Evolutionary conservation across 352 stramenopile species (phyloP).

Genomic region (Globisporangium mamillatum): DNA sequence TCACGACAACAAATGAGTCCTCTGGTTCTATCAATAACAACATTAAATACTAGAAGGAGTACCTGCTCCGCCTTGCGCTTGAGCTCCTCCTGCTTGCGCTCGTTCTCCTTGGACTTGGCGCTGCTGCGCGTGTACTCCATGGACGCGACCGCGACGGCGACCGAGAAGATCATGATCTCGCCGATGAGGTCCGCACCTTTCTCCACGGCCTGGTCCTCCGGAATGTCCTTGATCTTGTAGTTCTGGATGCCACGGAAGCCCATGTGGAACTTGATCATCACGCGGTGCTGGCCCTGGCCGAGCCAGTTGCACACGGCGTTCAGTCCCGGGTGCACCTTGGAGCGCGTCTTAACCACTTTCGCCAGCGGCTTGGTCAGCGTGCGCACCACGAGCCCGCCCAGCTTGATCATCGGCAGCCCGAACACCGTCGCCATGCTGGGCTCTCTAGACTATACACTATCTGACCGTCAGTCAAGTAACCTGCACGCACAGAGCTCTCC

Average conservation of each 20-base stretch:
- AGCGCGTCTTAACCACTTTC: slow-evolving; percentile 88
- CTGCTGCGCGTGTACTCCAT: slow-evolving; percentile 76
- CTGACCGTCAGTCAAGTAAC: background rate
- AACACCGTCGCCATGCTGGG: slow-evolving; percentile 25
- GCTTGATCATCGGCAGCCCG: slow-evolving; percentile 79
- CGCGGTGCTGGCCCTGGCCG: slow-evolving; percentile 63
- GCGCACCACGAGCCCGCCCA: slow-evolving; percentile 75
- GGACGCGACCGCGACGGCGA: slow-evolving; percentile 61
- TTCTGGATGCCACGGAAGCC: slow-evolving; percentile 72
- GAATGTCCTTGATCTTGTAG: slow-evolving; percentile 76
- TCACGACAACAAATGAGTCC: background rate
- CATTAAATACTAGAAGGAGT: background rate
- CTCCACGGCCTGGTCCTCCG: slow-evolving; percentile 70
- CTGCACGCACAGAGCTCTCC: background rate
- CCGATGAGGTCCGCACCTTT: slow-evolving; percentile 75
- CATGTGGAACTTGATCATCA: slow-evolving; percentile 76
- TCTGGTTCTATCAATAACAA: background rate
- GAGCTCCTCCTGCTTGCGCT: slow-evolving; percentile 50
- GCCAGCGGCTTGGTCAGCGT: slow-evolving; percentile 85
- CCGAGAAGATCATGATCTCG: slow-evolving; percentile 78
- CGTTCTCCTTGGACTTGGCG: slow-evolving; percentile 56
- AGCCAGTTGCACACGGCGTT: slow-evolving; percentile 57
- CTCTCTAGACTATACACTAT: background rate
- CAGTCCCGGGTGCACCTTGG: slow-evolving; percentile 69
- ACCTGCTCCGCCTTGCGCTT: slow-evolving; percentile 41